Base-by-base conservation (phyloP, 2,329 filamentous ascomycete species). In the Alternaria brassicicola region DNA sequence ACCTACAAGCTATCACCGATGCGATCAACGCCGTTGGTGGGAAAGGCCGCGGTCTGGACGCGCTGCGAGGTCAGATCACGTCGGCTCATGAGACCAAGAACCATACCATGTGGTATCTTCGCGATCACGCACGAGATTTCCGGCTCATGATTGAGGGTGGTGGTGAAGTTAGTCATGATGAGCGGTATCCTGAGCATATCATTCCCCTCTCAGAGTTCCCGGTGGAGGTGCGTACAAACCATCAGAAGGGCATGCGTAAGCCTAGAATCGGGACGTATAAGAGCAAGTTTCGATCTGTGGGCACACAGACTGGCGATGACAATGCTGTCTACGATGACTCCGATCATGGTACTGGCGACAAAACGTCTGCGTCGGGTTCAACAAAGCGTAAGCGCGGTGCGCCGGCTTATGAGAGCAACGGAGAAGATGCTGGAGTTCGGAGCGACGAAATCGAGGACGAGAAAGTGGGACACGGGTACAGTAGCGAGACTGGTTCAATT, bases 21-120 rank as follows among this genome's bases (percentile, higher is more conserved):
- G 26, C 19, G 4, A 33, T 57, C 26, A 57, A 57, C 21, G 26
- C 33, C 6, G 41, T 35, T 19, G 54, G 48, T 13, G n/a, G 31
- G 0, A 52, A 52, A 8, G 52, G 19, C 2, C 41, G 54, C 17
- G 48, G 48, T 0, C 23, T 57, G n/a, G 48, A 52, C 19, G 48
- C 39, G 3, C 26, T 57, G 6, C 48, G 54, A 12, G 54, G 48
- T 0, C 54, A 57, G 12, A 47, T 57, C n/a, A 28, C n/a, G 13
- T 57, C 54, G 0, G 48, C 48, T 8, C 48, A 57, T 13, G 26
- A 10, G 35, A 31, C 17, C 7, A 57, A 57, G 33, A 57, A 57
- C 15, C 8, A 42, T 1, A 52, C 46, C n/a, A 15, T 53, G 33
- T 49, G 48, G 7, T 57, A 57, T 31, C 55, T 57, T 30, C 55